These are phyloP conservation scores for Podaxis rugospora DNA, from an alignment of 768 basidiomycete genomes.

Conservation along the genomic window DNA sequence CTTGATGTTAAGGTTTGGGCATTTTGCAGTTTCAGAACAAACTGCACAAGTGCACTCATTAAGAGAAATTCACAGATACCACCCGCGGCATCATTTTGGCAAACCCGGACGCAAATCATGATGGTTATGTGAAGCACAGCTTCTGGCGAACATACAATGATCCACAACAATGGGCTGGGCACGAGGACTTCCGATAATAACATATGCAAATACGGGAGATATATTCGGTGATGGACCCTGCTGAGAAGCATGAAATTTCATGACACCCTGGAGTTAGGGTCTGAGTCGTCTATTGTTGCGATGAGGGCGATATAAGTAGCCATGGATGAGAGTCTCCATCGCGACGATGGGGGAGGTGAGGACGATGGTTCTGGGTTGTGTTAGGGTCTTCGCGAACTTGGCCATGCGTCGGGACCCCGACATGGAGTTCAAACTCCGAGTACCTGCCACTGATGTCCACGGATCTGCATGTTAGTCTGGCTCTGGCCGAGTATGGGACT, in stretches of 20 bases:
- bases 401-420: constrained; percentile 4
- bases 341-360: not conserved
- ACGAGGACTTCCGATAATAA: not conserved
- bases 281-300: too few species aligned
- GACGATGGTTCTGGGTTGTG: not conserved
- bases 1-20: too few species aligned
- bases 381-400: not conserved
- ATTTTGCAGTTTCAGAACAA: too few species aligned
- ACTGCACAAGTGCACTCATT: too few species aligned
- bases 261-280: not conserved
- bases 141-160: not conserved
- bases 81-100: not conserved
- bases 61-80: too few species aligned
- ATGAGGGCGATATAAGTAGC: not conserved
- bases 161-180: not conserved
- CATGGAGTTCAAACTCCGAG: not conserved
- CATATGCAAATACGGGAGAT: not conserved
- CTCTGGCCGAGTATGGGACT: not conserved
- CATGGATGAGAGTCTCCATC: not conserved
- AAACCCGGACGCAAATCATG: not conserved
- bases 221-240: not conserved
- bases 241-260: not conserved
- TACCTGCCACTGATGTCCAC: not conserved
- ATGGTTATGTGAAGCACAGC: not conserved
- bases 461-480: not conserved